Evolutionary conservation across 306 rosid species (phyloP).

Genomic region (Nissolia schottii): DNA sequence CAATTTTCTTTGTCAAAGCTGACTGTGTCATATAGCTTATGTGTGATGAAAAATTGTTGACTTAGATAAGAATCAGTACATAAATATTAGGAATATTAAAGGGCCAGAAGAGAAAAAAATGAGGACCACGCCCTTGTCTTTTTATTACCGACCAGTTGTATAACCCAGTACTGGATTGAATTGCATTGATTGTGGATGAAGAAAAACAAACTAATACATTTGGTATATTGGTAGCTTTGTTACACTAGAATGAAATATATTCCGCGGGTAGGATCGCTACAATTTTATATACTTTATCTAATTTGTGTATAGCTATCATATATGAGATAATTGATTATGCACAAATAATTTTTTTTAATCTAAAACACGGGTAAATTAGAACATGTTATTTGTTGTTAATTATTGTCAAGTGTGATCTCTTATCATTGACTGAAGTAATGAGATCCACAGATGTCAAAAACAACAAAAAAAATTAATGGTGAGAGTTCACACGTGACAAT

Average conservation of each 20-base stretch:
- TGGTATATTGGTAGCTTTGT: background rate
- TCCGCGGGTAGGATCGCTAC: background rate
- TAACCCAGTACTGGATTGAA: background rate
- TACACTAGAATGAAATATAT: background rate
- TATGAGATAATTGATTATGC: too few relatives aligned
- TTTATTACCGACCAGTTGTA: background rate
- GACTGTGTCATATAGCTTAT: background rate
- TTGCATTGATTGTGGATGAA: background rate
- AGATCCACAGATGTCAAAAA: too few relatives aligned
- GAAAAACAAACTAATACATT: background rate
- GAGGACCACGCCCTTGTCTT: background rate
- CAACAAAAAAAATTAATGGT: too few relatives aligned
- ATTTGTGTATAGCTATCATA: background rate
- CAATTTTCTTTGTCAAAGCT: background rate
- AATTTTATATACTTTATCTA: background rate
- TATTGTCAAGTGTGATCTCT: too few relatives aligned
- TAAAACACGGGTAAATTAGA: too few relatives aligned
- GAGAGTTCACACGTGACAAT: too few relatives aligned
- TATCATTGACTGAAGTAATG: too few relatives aligned
- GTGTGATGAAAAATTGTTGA: background rate
- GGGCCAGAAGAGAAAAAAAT: background rate
- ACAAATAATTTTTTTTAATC: too few relatives aligned
- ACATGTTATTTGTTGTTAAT: too few relatives aligned
- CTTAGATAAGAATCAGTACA: background rate
- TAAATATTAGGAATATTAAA: background rate